Evolutionary conservation across 202 grass and related monocot genomes (phyloP), one percentile per base, ranked within the genome.

Genomic region (Digitaria exilis): DNA sequence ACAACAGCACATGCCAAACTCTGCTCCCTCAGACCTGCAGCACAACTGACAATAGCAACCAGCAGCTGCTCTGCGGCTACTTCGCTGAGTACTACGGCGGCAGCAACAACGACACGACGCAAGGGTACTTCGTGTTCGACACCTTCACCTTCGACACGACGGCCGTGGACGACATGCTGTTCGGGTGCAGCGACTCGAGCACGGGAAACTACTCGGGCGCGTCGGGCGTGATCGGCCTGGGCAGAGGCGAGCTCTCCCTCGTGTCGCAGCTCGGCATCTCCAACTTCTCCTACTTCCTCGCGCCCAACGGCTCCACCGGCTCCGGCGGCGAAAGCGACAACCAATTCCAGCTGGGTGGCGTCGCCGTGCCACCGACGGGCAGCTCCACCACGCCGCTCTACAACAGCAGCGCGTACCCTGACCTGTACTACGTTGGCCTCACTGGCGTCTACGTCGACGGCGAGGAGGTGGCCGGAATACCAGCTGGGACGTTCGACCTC

Each of bases 241-340:
- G 66, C 32, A 63, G 37, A 42, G 84, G 41, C 0, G 1, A 19
- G 11, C 25, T 81, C 15, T 86, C 84, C 18, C 26, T 86, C 35
- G 76, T 81, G 4, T 73, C 84, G 59, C 76, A 86, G 77, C 84
- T 72, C 14, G 6, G 50, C 0, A 21, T 79, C 28, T 31, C 77
- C 22, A 63, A 41, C 12, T 86, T 86, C 51, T 80, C 83, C 66
- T 86, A 86, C 83, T 44, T 54, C n/a, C 2, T 65, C 5, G 34
- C 55, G 4, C 12, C n/a, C 1, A 19, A 77, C 17, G 43, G 24
- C 16, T 3, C 15, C n/a, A n/a, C n/a, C n/a, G n/a, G n/a, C n/a
- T n/a, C n/a, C n/a, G n/a, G n/a, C n/a, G n/a, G n/a, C n/a, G n/a
- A n/a, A n/a, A n/a, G n/a, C n/a, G n/a, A n/a, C 44, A 9, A 26